A percentile compares a stretch with the other conserved stretches of the same genome.
Evolutionary conservation across 2,329 filamentous ascomycete genomes (phyloP).

Genomic region (Colletotrichum sp.): DNA sequence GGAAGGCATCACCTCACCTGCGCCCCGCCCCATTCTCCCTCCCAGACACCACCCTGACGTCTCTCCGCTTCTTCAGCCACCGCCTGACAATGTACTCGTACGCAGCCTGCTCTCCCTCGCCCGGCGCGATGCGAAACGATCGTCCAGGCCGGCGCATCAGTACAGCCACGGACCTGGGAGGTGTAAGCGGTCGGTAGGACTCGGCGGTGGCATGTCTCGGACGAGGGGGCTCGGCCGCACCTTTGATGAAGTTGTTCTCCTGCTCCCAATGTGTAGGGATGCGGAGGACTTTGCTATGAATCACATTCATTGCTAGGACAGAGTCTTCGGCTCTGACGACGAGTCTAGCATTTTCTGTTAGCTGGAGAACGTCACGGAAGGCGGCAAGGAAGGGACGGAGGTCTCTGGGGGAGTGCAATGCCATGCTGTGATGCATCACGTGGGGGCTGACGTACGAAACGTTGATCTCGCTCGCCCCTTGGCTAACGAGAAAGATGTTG

Average conservation of each 20-base stretch:
- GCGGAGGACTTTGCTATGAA: conserved; percentile 74
- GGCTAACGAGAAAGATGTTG: conserved; percentile 19
- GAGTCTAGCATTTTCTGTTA: background rate
- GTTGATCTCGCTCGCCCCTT: conserved; percentile 97
- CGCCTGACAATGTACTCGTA: background rate
- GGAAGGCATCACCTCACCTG: background rate
- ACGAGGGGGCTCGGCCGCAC: background rate
- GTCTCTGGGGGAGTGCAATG: background rate
- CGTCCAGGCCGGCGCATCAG: background rate
- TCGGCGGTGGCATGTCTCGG: background rate
- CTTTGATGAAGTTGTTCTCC: conserved; percentile 18
- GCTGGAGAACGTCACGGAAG: background rate
- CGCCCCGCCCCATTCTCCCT: background rate
- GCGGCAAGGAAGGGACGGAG: fast-evolving
- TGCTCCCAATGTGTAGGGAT: conserved; percentile 19
- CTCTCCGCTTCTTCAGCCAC: background rate
- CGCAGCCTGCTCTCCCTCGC: background rate
- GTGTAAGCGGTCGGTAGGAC: conserved; percentile 2
- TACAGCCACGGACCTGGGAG: conserved; percentile 19
- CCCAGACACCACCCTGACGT: background rate
- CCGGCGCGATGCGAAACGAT: background rate
- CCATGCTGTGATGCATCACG: background rate
- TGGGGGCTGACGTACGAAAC: conserved; percentile 71
- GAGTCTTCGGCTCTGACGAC: conserved; percentile 93
- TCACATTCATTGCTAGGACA: conserved; percentile 89